Base-by-base conservation (phyloP, 2,329 filamentous ascomycete species). In the Aspergillus nomiae region DNA sequence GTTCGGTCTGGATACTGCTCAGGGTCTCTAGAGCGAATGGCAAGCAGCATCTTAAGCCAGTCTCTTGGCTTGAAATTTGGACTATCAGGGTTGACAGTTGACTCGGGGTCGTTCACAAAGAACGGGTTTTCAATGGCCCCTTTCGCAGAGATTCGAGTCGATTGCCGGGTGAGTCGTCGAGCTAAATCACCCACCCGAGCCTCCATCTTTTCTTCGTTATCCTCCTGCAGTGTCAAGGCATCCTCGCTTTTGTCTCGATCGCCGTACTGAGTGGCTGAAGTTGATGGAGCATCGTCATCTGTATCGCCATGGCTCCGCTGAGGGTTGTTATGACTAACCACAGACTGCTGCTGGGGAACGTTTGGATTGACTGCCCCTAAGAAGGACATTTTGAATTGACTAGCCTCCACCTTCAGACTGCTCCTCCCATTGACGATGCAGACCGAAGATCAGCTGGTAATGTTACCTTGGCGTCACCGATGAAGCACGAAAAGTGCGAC, bases 11-110 rank as follows among this genome's bases (percentile, higher is more conserved):
- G 51, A 34, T 60, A 59, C 41, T 53, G 50, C 46, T 70, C 68
- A 2, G 68, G 68, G 19, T 70, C 61, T 10, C 65, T 66, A 16
- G 69, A 70, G 6, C 63, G 62, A 41, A 67, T 67, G 11, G 67
- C 65, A 16, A 71, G 57, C 6, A 71, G 46, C 54, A 67, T 62
- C 58, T 67, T 66, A 41, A 71, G 65, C 69, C 69, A 71, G 43
- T 71, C 69, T 14, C 60, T 63, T 0, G 61, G 54, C 36, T 62
- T 66, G 63, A 71, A 71, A n/a, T 65, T 67, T 12, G 68, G 62
- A 26, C 69, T 68, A 11, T 65, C 43, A 5, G 68, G 69, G 30
- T 71, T 67, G 14, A 67, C 58, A 12, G 66, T 64, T 1, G 69
- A 67, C 28, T 71, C 67, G 4, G 64, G 63, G 21, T 71, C 64